Evolutionary conservation across 176 grass and related monocot genomes (phyloP).

Genomic region (Triticum aestivum): DNA sequence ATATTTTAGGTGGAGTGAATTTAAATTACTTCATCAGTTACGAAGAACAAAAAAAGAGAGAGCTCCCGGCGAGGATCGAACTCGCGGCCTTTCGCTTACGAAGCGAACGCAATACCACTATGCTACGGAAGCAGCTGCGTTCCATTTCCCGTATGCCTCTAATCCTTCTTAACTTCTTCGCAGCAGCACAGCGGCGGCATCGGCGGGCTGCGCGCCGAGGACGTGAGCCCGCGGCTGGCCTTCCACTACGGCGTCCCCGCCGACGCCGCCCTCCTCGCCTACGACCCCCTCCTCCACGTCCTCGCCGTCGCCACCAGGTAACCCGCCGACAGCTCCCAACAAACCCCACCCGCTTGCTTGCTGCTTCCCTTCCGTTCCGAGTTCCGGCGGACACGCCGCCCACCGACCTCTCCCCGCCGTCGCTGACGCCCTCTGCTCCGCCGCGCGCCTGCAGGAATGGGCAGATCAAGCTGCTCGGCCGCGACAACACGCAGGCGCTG

Average conservation of each 20-base stretch:
- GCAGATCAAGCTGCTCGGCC: conserved; percentile 87
- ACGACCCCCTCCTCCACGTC: conserved; percentile 65
- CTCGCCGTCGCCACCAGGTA: conserved; percentile 82
- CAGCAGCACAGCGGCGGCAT: conserved; percentile 14
- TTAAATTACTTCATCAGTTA: too few species aligned
- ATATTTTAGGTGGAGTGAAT: too few species aligned
- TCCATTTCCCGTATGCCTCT: rapidly evolving
- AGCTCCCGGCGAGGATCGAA: conserved; percentile 91
- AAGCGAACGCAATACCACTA: conserved; percentile 86
- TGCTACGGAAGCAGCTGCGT: conserved; percentile 38
- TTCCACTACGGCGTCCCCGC: conserved; percentile 91
- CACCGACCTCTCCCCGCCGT: background rate
- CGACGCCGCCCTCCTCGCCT: conserved; percentile 62
- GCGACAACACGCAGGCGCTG: conserved; percentile 88
- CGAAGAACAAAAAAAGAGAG: too few species aligned
- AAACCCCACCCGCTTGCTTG: background rate
- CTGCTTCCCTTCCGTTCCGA: background rate
- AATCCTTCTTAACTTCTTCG: rapidly evolving
- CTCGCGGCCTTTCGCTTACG: conserved; percentile 94
- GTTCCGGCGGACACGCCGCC: background rate
- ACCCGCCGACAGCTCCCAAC: background rate
- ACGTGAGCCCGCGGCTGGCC: conserved; percentile 68
- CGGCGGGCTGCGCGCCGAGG: conserved; percentile 57
- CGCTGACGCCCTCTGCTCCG: background rate
- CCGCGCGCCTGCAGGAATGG: conserved; percentile 59